phyloP scores from a whole-genome alignment of 192 early-diverging fungal genomes.

The Coemansia sp. region DNA sequence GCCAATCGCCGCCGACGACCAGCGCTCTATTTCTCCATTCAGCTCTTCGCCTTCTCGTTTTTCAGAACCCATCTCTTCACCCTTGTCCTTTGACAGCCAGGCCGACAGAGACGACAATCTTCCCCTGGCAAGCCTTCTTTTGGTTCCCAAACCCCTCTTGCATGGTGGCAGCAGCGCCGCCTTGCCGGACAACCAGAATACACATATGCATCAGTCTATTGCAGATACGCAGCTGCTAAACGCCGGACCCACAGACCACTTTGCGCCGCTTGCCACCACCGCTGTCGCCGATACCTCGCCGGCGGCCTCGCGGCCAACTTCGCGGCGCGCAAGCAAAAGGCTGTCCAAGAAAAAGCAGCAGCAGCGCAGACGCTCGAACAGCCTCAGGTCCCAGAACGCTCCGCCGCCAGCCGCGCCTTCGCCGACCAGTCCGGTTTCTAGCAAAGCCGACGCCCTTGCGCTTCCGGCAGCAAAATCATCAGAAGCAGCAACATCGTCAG shows the following conservation, averaged over 20 bases:
- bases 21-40: background rate
- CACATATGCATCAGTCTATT: background rate
- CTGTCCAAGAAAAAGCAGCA: constrained; percentile 7
- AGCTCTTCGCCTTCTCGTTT: background rate
- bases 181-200: background rate
- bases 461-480: background rate
- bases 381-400: background rate
- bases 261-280: too few relatives aligned
- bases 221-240: background rate
- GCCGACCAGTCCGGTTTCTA: background rate
- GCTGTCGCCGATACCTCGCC: background rate
- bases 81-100: background rate
- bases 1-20: background rate
- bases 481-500: too few relatives aligned
- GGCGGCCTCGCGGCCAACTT: background rate
- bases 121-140: background rate
- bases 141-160: background rate
- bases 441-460: background rate
- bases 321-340: background rate
- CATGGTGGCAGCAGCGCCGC: background rate
- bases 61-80: background rate
- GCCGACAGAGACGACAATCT: background rate
- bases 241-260: background rate
- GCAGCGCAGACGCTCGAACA: background rate
- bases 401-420: background rate